Conservation (phyloP, 805 yeast species). For the Candida ovalis region DNA sequence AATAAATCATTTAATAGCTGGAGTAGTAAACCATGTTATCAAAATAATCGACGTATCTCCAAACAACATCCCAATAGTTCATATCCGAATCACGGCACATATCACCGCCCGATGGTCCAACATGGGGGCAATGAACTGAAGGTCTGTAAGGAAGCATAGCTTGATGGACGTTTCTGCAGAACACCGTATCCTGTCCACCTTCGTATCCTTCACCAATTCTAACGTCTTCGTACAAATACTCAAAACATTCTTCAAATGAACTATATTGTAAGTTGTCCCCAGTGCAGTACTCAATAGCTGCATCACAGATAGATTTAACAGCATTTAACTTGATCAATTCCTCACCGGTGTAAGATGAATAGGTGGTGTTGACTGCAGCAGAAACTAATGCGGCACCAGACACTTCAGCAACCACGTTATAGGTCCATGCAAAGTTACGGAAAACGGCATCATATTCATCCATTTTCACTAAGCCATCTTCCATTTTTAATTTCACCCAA, state of each 20-base stretch:
- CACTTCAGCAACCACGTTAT: constrained; percentile 3
- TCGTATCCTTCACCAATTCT: constrained; percentile 21
- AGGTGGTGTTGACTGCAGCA: constrained; percentile 2
- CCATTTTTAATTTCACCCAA: constrained; percentile 7
- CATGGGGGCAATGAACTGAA: constrained; percentile 22
- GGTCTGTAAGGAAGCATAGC: constrained; percentile 23
- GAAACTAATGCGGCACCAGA: constrained; percentile 6
- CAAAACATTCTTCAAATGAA: constrained; percentile 12
- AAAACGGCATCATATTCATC: constrained; percentile 19
- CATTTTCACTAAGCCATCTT: constrained; percentile 8
- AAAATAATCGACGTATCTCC: background rate
- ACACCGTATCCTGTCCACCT: constrained; percentile 25
- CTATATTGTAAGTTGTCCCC: constrained; percentile 17
- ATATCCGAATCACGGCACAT: constrained; percentile 23
- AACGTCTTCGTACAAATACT: background rate
- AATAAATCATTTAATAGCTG: background rate
- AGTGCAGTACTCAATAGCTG: constrained; percentile 17
- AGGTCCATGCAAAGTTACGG: constrained; percentile 16
- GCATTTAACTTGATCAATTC: constrained; percentile 8
- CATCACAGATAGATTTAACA: constrained; percentile 17
- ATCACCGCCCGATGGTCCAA: constrained; percentile 25
- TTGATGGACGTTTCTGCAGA: constrained; percentile 25
- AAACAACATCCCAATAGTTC: constrained; percentile 6
- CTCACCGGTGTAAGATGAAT: constrained; percentile 1
- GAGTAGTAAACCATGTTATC: constrained; percentile 27